Conservation (phyloP, 163 green algal genomes). For the Scenedesmus sp. region DNA sequence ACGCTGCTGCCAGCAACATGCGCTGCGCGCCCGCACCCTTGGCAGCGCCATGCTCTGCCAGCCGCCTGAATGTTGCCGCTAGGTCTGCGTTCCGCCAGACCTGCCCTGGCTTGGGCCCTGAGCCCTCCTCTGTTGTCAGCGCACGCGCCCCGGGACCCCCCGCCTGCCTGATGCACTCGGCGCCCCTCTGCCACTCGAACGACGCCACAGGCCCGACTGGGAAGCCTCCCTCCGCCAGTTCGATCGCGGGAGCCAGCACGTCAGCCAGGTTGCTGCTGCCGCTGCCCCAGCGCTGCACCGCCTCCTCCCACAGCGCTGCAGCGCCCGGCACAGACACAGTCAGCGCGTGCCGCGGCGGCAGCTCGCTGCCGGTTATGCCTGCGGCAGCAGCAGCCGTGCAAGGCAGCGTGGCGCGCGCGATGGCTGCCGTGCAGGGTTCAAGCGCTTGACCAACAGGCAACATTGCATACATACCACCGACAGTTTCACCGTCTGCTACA, state of each 20-base stretch:
- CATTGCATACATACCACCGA: too few relatives aligned
- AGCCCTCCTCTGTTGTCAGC: conserved; percentile 61
- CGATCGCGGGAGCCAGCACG: conserved; percentile 76
- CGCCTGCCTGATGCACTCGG: conserved; percentile 43
- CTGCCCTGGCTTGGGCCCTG: conserved; percentile 67
- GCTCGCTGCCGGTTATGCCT: conserved; percentile 53
- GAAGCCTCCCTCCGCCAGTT: conserved; percentile 79
- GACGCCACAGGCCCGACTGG: conserved; percentile 76
- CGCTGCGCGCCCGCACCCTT: conserved; percentile 30
- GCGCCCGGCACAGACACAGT: conserved; percentile 78
- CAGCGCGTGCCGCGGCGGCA: conserved; percentile 67
- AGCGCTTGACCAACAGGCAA: too few relatives aligned
- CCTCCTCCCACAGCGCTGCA: conserved; percentile 75
- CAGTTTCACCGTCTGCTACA: too few relatives aligned
- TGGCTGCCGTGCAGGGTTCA: too few relatives aligned
- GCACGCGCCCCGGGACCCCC: conserved; percentile 55
- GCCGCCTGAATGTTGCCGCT: conserved; percentile 55
- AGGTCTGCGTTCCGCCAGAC: conserved; percentile 70
- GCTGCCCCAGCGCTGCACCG: conserved; percentile 67
- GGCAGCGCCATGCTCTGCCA: conserved; percentile 61
- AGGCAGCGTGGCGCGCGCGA: neutral
- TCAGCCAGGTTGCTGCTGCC: conserved; percentile 46
- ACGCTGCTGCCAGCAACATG: neutral
- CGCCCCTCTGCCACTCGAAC: conserved; percentile 63
- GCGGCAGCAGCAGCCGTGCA: neutral